A percentile compares a stretch with the other conserved stretches of the same genome.
These are phyloP conservation scores for Raphanus raphanistrum DNA, from an alignment of 345 rosid genomes.

Conservation along the genomic window DNA sequence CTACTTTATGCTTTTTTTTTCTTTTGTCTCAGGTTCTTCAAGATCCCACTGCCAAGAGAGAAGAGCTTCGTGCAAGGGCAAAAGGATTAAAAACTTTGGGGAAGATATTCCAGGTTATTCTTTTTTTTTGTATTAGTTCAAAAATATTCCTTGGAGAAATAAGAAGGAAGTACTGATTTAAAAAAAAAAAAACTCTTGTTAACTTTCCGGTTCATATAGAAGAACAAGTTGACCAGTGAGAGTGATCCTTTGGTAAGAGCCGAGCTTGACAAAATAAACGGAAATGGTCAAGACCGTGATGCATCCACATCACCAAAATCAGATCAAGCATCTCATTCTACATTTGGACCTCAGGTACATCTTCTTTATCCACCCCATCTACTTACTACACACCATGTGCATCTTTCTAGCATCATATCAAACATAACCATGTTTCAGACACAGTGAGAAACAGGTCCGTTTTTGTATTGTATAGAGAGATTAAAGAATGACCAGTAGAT, in stretches of 20 bases:
- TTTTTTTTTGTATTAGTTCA: slow-evolving; percentile 17
- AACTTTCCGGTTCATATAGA: slow-evolving; percentile 47
- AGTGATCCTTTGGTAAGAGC: slow-evolving; percentile 48
- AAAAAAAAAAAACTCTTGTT: not conserved
- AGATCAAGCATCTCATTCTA: slow-evolving; percentile 52
- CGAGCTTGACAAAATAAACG: slow-evolving; percentile 53
- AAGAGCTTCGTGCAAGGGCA: slow-evolving; percentile 88
- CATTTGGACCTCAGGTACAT: slow-evolving; percentile 59
- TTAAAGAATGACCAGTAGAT: not conserved
- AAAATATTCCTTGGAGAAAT: slow-evolving; percentile 1
- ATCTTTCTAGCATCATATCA: slow-evolving; percentile 12
- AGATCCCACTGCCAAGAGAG: slow-evolving; percentile 78
- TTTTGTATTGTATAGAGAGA: slow-evolving; percentile 3
- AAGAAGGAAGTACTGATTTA: slow-evolving; percentile 9
- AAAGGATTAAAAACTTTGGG: slow-evolving; percentile 96
- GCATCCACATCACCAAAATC: slow-evolving; percentile 52
- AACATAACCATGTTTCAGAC: not conserved
- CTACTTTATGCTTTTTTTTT: not conserved
- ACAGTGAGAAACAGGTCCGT: not conserved
- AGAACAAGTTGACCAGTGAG: slow-evolving; percentile 67
- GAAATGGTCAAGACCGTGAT: slow-evolving; percentile 51
- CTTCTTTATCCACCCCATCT: not conserved
- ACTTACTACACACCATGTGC: slow-evolving; percentile 1
- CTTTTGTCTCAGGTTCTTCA: slow-evolving; percentile 73
- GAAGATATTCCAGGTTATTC: slow-evolving; percentile 83